Conservation (phyloP, 345 rosid genomes). For the Arabis hirsuta region DNA sequence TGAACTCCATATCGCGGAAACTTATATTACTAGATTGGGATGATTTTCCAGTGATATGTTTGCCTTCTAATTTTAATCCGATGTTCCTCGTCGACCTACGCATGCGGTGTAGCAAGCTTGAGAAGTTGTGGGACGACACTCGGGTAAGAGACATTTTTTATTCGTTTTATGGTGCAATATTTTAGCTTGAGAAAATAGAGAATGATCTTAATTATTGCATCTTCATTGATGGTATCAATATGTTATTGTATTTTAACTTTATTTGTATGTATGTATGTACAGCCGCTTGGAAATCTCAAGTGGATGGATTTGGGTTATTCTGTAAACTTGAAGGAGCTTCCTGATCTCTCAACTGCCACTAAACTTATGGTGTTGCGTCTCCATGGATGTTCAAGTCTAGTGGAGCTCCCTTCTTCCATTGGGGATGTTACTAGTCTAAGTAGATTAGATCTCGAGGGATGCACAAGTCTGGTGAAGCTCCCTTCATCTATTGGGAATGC, state of each 20-base stretch:
- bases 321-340: conserved; percentile 5
- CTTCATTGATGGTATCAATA: too few relatives aligned
- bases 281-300: conserved; percentile 30
- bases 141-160: not conserved
- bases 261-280: not conserved
- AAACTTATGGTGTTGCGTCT: too few relatives aligned
- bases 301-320: conserved; percentile 7
- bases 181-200: too few relatives aligned
- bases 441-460: too few relatives aligned
- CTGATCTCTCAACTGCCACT: not conserved
- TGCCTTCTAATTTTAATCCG: conserved; percentile 17
- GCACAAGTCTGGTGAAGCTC: too few relatives aligned
- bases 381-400: too few relatives aligned
- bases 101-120: not conserved
- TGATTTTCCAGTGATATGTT: conserved; percentile 10
- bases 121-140: conserved; percentile 20
- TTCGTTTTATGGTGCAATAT: too few relatives aligned
- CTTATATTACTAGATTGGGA: conserved; percentile 25
- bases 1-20: not conserved
- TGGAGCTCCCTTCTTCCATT: too few relatives aligned
- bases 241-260: not conserved
- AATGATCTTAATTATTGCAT: too few relatives aligned
- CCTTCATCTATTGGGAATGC: too few relatives aligned
- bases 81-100: conserved; percentile 18
- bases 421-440: too few relatives aligned